Evolutionary conservation across 2,329 filamentous ascomycete genomes (phyloP).

Genomic region (Aspergillus costaricaensis): DNA sequence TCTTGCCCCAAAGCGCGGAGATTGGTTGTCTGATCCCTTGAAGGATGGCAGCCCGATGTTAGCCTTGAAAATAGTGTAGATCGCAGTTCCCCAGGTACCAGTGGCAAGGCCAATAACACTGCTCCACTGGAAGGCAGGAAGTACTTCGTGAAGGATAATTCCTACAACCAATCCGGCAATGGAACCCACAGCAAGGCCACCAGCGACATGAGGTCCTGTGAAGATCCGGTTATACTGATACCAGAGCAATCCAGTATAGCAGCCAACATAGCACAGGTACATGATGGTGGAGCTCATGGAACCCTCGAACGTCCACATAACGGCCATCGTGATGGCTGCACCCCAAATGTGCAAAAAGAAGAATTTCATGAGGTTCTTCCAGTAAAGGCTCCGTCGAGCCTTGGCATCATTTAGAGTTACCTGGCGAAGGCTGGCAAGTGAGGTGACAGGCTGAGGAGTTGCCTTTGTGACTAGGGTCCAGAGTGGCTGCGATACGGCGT

Average conservation of each 20-base stretch:
- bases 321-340: slow-evolving; percentile 48
- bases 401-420: slow-evolving; percentile 45
- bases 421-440: slow-evolving; percentile 4
- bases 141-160: slow-evolving; percentile 42
- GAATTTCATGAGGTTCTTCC: slow-evolving; percentile 52
- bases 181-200: slow-evolving; percentile 38
- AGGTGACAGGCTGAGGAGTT: slow-evolving; percentile 10
- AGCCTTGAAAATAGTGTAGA: slow-evolving; percentile 50
- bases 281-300: slow-evolving; percentile 47
- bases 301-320: slow-evolving; percentile 55
- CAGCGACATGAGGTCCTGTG: slow-evolving; percentile 46
- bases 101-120: slow-evolving; percentile 51
- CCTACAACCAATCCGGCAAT: slow-evolving; percentile 48
- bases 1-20: neutral
- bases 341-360: slow-evolving; percentile 55
- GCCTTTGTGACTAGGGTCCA: slow-evolving; percentile 12
- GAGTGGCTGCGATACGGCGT: slow-evolving; percentile 41
- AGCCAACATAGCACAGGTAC: slow-evolving; percentile 52
- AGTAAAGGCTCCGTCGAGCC: slow-evolving; percentile 51
- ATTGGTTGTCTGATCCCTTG: neutral
- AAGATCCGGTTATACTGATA: slow-evolving; percentile 58
- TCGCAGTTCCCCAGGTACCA: slow-evolving; percentile 54
- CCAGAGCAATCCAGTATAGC: slow-evolving; percentile 55
- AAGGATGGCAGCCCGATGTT: slow-evolving; percentile 48
- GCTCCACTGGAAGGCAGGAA: slow-evolving; percentile 47